Base-by-base conservation (phyloP, 495 filamentous ascomycete genomes). In the Terfezia boudieri region DNA sequence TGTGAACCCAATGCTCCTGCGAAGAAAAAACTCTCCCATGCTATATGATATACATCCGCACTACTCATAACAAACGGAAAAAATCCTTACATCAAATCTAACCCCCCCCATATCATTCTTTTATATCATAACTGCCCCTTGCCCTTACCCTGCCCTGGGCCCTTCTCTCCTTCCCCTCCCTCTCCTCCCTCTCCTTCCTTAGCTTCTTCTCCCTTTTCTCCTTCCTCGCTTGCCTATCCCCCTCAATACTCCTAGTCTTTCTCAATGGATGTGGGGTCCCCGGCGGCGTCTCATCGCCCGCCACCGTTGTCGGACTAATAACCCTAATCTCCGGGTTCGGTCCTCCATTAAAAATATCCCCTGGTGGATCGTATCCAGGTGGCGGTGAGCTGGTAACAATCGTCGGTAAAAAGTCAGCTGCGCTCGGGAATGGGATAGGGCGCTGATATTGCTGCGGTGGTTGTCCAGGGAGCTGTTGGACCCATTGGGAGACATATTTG, bases 231-330 rank as follows among this genome's bases (percentile, higher is more conserved):
- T 20, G n/a, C 16, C 49, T 20, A 32, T 51, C 49, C 14, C 23
- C 49, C n/a, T 51, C 49, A 51, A 22, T 32, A 26, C 49, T 51
- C 41, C 41, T 46, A 0, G 3, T 20, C 41, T 20, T 46, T 20
- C 17, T 46, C 41, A 46, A 46, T 20, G 12, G 14, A 5, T 2
- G 41, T 8, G 41, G 41, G 12, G 41, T 46, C 41, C 41, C 41
- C 17, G 41, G 41, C 41, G 41, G 41, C 8, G 41, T 46, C 41
- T 46, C 41, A 51, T 51, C 64, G 0, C 63, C 63, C 2, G 63
- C 64, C 1, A 65, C 63, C 8, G 63, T 65, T 8, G 63, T 65
- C 53, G 63, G 63, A 20, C 57, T 60, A 32, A 62, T 65, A 0
- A 65, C 50, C 14, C 63, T 51, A 51, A 66, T 61, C 58, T 66